Base-by-base conservation (phyloP, 176 grass and related monocot species). In the Oryza meridionalis region DNA sequence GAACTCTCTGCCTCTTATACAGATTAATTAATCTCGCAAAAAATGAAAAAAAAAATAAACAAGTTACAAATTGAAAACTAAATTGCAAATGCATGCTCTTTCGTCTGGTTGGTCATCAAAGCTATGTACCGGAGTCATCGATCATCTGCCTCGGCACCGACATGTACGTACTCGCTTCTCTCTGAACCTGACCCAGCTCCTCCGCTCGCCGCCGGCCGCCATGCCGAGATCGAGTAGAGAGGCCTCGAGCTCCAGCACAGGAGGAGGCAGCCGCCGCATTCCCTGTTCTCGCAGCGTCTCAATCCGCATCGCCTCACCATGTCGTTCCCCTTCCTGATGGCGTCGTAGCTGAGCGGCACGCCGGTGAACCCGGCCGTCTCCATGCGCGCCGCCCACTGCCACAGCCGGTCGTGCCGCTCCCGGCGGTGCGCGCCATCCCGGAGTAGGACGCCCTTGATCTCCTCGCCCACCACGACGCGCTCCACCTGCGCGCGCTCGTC, bases 401-500 rank as follows among this genome's bases (percentile, higher is more conserved):
- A 55, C 61, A 91, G 77, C 53, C 72, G 11, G 16, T 91, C 90
- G 73, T 88, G 90, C 11, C 86, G 61, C 73, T 91, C 82, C 17
- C 66, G 68, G 1, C 78, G 77, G 4, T 17, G 67, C 4, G 22
- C 14, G 4, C 78, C 86, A 2, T 82, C 86, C 2, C 67, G 70
- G 3, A 80, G 44, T 5, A 91, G 71, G 27, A 88, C 49, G 73
- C 69, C 83, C 44, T 27, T 67, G 67, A 88, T 65, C 77, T 91
- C 77, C 72, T 81, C 77, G 4, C 86, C 86, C 4, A 91, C 29
- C 58, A 85, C 55, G 0, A 73, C 3, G 14, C 44, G 58, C 77
- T 91, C 89, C 31, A 84, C 77, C 76, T 51, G 65, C 55, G 58
- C 82, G 0, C 15, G 70, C 21, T 79, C 84, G 4, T 66, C 74